Evolutionary conservation across 345 rosid species (phyloP), one percentile per base, ranked within the genome.

Genomic region (Excoecaria cochinchinensis): DNA sequence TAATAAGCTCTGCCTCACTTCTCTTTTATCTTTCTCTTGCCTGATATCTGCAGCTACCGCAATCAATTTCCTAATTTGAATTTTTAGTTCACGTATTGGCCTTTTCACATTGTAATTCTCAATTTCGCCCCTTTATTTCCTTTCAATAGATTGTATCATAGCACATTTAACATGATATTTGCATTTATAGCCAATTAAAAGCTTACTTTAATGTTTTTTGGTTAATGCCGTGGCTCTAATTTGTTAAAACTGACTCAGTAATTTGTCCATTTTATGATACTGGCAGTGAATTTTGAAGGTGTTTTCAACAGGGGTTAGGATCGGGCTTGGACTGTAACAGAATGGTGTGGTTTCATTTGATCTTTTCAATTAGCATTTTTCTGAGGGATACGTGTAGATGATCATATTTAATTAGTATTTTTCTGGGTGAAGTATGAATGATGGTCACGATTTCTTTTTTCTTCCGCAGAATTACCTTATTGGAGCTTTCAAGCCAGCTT

Each of bases 401-500:
- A 19, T 65, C 31, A 31, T 31, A 0, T 31, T 31, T 31, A 31
- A 31, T 21, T 42, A 24, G 42, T 44, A 8, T 57, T 46, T 40
- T 67, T 67, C 38, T 46, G 71, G 70, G 8, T 67, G 3, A 40
- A 19, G 21, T 21, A 63, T 40, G 5, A 38, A 40, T 40, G 13
- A 19, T 65, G 8, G 19, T 58, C 16, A 2, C 12, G 19, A 1
- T 17, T 60, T 11, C n/a, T 24, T 59, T 72, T 17, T 10, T 19
- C 11, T 53, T 11, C 67, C 68, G 8, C 83, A 95, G 98, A 95
- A 95, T 84, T 95, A 88, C 86, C 85, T 93, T 53, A 84, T 93
- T 70, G 98, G 97, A 87, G 99, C 99, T 78, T 95, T 95, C 81
- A 95, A 93, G 85, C 99, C 97, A 0, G 89, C 98, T 0, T 91